Base-by-base conservation (phyloP, 805 yeast genomes). In the Cyberlindnera mississippiensis region DNA sequence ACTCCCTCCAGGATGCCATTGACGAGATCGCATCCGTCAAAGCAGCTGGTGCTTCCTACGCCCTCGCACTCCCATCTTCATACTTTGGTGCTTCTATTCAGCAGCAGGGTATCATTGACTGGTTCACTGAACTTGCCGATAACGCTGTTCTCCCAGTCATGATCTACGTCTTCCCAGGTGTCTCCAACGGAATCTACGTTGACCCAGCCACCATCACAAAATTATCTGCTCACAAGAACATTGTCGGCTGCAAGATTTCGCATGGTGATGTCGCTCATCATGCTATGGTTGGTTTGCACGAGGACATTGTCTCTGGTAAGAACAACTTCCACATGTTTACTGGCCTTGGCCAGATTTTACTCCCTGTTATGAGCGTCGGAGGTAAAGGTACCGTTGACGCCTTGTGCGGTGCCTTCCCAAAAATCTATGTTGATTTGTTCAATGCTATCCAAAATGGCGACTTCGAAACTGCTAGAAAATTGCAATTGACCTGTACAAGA, bases 361-460 rank as follows among this genome's bases (percentile, higher is more conserved):
- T 73, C 27, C 79, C 80, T 18, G 70, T 69, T 14, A 58, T 72
- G 35, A 43, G 67, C 1, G 67, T 72, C 17, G 78, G 78, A n/a
- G 67, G 66, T 39, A 60, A 63, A 38, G 80, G 79, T 27, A 66
- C 78, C 13, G 69, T 76, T 43, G 80, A 75, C 53, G 81, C 78
- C 6, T 59, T 75, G 26, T 63, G 73, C 31, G 78, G 76, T 28
- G 75, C 75, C 4, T 73, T 66, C 61, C 81, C 81, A 44, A 71
- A 72, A 58, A 59, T 70, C 6, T 68, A 68, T 33, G 73, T 71
- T 37, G 62, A 62, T 37, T 53, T 76, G 30, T 71, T 59, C 49
- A 58, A 66, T 33, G 60, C 71, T 14, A 62, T 51, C 44, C 60
- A 64, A 31, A 57, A 55, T 11, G 77, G 76, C 24, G 64, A 72